These are phyloP conservation scores for Chondrus crispus DNA, from an alignment of 23 red algal species.

Conservation along the genomic window DNA sequence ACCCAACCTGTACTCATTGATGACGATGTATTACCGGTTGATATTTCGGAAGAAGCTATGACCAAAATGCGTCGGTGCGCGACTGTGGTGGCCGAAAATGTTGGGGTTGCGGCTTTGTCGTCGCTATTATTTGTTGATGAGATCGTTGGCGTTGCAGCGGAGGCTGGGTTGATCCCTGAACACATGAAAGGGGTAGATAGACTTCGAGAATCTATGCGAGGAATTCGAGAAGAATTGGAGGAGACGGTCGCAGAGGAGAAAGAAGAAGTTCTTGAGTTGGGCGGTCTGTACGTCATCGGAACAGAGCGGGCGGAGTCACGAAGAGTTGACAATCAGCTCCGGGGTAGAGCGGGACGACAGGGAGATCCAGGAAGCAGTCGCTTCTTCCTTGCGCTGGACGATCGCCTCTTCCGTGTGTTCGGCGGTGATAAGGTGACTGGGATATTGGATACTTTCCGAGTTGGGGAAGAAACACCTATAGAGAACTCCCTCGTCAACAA, in stretches of 20 bases:
- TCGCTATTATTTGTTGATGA: constrained; percentile 46
- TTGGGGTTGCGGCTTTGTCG: not conserved
- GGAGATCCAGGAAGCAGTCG: constrained; percentile 92
- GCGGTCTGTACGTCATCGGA: constrained; percentile 95
- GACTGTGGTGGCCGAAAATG: not conserved
- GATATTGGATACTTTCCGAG: constrained; percentile 85
- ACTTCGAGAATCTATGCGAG: constrained; percentile 30
- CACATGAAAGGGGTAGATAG: not conserved
- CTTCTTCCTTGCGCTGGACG: constrained; percentile 94
- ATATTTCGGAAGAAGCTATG: constrained; percentile 36
- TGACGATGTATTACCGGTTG: constrained; percentile 46
- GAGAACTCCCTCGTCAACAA: constrained; percentile 78
- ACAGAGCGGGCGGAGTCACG: constrained; percentile 90
- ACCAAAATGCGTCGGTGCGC: not conserved
- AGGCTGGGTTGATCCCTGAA: constrained; percentile 29
- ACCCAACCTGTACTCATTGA: constrained; percentile 61
- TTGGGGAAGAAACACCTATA: constrained; percentile 92
- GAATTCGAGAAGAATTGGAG: constrained; percentile 43
- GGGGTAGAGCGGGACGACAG: constrained; percentile 93
- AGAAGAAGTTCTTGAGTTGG: constrained; percentile 75
- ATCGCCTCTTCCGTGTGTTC: constrained; percentile 87
- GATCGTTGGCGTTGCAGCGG: constrained; percentile 59
- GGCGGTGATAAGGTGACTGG: constrained; percentile 86
- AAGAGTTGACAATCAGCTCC: constrained; percentile 95
- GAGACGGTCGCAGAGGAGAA: constrained; percentile 51